Evolutionary conservation across 176 grass and related monocot genomes (phyloP).

Genomic region (Triticum turgidum): DNA sequence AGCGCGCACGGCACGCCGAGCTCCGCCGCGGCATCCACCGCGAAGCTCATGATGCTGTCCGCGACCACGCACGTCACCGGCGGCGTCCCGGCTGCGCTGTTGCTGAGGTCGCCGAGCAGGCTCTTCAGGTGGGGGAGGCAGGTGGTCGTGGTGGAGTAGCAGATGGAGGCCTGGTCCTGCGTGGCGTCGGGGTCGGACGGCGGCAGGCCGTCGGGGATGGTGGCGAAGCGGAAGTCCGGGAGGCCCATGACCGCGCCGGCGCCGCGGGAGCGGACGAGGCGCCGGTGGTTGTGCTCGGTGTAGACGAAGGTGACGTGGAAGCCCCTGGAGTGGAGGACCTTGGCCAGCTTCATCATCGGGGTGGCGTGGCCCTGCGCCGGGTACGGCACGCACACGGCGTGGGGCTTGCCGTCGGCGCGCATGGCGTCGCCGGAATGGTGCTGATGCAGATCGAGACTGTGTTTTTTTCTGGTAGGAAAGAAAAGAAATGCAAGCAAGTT

Average conservation of each 20-base stretch:
- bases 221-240: slow-evolving; percentile 8
- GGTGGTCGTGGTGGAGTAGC: background rate
- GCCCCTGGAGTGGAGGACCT: slow-evolving; percentile 33
- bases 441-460: too few species aligned
- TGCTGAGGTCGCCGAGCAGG: background rate
- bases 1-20: slow-evolving; percentile 27
- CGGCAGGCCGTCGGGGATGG: slow-evolving; percentile 29
- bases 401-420: background rate
- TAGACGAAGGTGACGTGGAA: slow-evolving; percentile 63
- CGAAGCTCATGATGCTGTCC: slow-evolving; percentile 45
- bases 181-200: slow-evolving; percentile 18
- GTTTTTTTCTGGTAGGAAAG: too few species aligned
- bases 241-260: background rate
- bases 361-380: slow-evolving; percentile 26
- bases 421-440: too few species aligned
- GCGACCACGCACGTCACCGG: slow-evolving; percentile 38
- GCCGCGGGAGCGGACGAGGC: background rate
- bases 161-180: background rate
- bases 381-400: slow-evolving; percentile 28
- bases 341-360: slow-evolving; percentile 36
- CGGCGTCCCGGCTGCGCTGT: background rate
- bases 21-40: slow-evolving; percentile 36
- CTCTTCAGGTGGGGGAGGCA: slow-evolving; percentile 15
- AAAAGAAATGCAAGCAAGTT: too few species aligned
- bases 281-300: slow-evolving; percentile 53